Conservation (phyloP, 2,329 filamentous ascomycete species). For the Stemphylium beticola region DNA sequence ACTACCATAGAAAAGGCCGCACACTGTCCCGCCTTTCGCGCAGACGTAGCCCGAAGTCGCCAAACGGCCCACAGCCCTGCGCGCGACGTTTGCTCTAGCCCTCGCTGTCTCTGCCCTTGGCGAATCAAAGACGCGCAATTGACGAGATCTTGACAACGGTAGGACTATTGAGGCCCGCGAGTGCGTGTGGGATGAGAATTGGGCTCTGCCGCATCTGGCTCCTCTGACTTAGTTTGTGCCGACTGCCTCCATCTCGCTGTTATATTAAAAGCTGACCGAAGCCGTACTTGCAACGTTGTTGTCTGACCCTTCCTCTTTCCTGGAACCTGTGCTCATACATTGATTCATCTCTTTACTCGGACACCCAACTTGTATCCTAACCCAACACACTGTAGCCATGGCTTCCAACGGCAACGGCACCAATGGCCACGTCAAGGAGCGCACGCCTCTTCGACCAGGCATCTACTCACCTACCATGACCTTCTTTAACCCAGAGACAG, state of each 20-base stretch:
- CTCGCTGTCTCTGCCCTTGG: conserved; percentile 25
- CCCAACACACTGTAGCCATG: conserved; percentile 21
- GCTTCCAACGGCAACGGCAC: conserved; percentile 43
- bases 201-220: conserved; percentile 39
- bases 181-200: conserved; percentile 39
- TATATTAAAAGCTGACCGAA: conserved; percentile 50
- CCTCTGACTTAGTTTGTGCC: conserved; percentile 39
- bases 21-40: conserved; percentile 43
- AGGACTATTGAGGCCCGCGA: conserved; percentile 18
- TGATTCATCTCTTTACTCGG: not conserved
- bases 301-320: conserved; percentile 25
- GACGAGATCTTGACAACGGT: conserved; percentile 29
- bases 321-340: conserved; percentile 12
- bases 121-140: conserved; percentile 36
- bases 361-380: conserved; percentile 1
- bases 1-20: conserved; percentile 42
- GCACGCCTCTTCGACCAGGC: conserved; percentile 73
- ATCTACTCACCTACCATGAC: conserved; percentile 92
- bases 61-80: conserved; percentile 35
- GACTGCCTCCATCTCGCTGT: conserved; percentile 40
- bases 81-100: conserved; percentile 28
- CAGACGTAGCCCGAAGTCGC: conserved; percentile 38
- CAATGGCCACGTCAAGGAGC: conserved; percentile 47
- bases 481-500: conserved; percentile 83
- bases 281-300: conserved; percentile 22